Conservation (phyloP, 371 early-diverging fungal genomes). For the Mortierella sp. region DNA sequence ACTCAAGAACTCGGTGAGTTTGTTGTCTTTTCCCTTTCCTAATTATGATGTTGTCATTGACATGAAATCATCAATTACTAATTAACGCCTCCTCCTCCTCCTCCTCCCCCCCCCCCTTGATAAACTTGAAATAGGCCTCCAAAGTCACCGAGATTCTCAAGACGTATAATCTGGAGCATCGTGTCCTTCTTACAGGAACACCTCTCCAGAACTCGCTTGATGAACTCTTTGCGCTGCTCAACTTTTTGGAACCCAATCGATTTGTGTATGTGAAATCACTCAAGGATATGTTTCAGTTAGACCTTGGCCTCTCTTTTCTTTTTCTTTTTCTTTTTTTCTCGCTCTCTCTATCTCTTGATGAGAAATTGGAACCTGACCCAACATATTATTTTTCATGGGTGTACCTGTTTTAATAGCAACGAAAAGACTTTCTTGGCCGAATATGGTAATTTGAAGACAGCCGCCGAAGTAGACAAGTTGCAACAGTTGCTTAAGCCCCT, state of each 20-base stretch:
- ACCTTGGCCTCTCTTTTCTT: neutral
- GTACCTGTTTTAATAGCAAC: conserved; percentile 45
- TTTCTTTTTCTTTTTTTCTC: too few relatives aligned
- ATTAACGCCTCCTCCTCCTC: too few relatives aligned
- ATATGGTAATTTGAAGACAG: conserved; percentile 78
- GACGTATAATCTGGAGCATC: conserved; percentile 74
- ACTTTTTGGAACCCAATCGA: conserved; percentile 90
- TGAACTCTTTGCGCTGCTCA: conserved; percentile 92
- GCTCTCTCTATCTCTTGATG: neutral
- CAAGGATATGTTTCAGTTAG: neutral
- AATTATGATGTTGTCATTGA: too few relatives aligned
- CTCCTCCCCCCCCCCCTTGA: too few relatives aligned
- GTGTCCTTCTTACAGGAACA: conserved; percentile 86
- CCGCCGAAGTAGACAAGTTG: conserved; percentile 82
- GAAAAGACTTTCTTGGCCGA: conserved; percentile 80
- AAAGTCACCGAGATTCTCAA: conserved; percentile 78
- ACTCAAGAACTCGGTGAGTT: conserved; percentile 83
- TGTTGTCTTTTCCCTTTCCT: conserved; percentile 8
- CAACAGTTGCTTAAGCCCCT: conserved; percentile 77
- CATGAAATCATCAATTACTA: too few relatives aligned
- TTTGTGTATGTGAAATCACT: conserved; percentile 61
- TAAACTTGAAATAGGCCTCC: conserved; percentile 53
- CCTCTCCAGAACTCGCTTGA: conserved; percentile 95
- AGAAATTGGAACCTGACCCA: neutral
- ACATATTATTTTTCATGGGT: too few relatives aligned